Evolutionary conservation across 1,284 basidiomycete genomes (phyloP).

Genomic region (Ceratobasidium sp.): DNA sequence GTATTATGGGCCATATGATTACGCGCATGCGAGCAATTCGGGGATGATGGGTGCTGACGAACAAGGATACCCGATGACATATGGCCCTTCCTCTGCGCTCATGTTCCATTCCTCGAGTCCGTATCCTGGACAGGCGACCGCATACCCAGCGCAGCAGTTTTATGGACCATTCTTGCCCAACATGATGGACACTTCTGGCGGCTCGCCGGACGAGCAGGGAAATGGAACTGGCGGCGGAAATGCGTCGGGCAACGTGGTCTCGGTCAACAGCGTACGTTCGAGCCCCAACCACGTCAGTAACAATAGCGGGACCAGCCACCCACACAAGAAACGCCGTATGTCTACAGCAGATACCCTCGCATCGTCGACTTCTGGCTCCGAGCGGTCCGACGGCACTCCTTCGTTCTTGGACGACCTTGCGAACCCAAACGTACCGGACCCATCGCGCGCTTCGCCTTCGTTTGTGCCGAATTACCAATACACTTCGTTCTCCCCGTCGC

Average conservation of each 20-base stretch:
- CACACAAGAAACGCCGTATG: slow-evolving; percentile 36
- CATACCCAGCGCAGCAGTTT: slow-evolving; percentile 32
- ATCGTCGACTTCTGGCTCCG: slow-evolving; percentile 34
- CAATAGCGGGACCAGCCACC: slow-evolving; percentile 32
- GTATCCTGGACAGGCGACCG: slow-evolving; percentile 38
- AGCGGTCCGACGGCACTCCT: slow-evolving; percentile 26
- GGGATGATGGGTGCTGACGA: slow-evolving; percentile 38
- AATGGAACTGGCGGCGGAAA: slow-evolving; percentile 4
- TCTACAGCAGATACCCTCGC: slow-evolving; percentile 35
- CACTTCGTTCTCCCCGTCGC: slow-evolving; percentile 63
- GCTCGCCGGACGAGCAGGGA: slow-evolving; percentile 27
- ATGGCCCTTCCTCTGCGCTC: slow-evolving; percentile 41
- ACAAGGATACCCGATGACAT: slow-evolving; percentile 32
- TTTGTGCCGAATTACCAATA: slow-evolving; percentile 61
- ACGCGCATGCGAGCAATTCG: slow-evolving; percentile 33
- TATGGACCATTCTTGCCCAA: slow-evolving; percentile 36
- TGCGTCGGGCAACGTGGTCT: background rate
- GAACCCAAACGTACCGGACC: slow-evolving; percentile 34
- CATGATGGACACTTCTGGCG: slow-evolving; percentile 39
- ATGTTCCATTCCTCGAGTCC: slow-evolving; percentile 39
- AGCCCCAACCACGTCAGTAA: slow-evolving; percentile 25
- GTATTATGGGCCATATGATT: slow-evolving; percentile 40
- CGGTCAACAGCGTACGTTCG: background rate
- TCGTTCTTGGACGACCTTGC: slow-evolving; percentile 38
- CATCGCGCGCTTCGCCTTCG: slow-evolving; percentile 73